Evolutionary conservation across 345 rosid species (phyloP).

Genomic region (Bruguiera sexangula): DNA sequence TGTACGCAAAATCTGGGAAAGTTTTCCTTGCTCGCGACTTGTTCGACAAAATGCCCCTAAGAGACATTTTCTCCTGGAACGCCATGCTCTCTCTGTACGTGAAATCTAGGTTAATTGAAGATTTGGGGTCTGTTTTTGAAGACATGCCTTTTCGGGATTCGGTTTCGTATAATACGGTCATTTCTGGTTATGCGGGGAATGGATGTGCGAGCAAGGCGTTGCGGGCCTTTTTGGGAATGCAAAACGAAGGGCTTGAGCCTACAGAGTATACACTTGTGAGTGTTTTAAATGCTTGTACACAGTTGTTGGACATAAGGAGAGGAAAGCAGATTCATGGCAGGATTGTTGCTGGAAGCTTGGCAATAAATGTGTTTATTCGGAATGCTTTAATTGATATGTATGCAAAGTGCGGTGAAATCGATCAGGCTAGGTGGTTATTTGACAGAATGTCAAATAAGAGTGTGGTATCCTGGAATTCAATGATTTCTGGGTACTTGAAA

Average conservation of each 20-base stretch:
- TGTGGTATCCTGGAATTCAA: conserved; percentile 52
- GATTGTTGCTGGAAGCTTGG: conserved; percentile 29
- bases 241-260: conserved; percentile 32
- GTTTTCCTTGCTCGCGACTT: conserved; percentile 33
- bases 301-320: conserved; percentile 40
- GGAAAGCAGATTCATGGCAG: conserved; percentile 59
- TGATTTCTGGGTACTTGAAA: conserved; percentile 50
- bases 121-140: conserved; percentile 37
- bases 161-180: conserved; percentile 49
- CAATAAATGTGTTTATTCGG: conserved; percentile 39
- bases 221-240: conserved; percentile 38
- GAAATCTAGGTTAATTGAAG: conserved; percentile 35
- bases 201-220: conserved; percentile 38
- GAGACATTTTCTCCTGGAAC: conserved; percentile 57
- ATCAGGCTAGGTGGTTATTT: conserved; percentile 45
- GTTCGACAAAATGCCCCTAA: conserved; percentile 52
- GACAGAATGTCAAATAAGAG: conserved; percentile 34
- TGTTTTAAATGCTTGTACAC: conserved; percentile 47
- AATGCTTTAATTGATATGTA: conserved; percentile 58
- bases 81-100: conserved; percentile 48
- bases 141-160: conserved; percentile 48
- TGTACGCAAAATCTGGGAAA: conserved; percentile 39
- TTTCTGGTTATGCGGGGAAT: conserved; percentile 39
- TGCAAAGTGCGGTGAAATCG: conserved; percentile 51
- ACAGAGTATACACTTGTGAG: conserved; percentile 52